A percentile compares a stretch with the other conserved stretches of the same genome.
phyloP scores from a whole-genome alignment of 2,329 filamentous ascomycete species.

The Hypoxylon sp. region DNA sequence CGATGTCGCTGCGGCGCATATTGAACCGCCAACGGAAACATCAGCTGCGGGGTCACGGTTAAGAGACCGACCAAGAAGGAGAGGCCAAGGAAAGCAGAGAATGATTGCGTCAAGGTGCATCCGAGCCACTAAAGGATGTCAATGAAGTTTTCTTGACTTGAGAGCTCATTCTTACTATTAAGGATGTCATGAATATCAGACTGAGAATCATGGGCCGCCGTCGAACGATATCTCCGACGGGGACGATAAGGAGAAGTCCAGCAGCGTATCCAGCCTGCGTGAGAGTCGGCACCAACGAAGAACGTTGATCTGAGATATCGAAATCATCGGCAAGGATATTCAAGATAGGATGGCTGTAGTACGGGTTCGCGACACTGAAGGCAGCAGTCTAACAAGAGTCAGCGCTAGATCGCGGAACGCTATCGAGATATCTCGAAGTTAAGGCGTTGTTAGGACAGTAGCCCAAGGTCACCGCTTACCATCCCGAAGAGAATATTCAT shows the following conservation, averaged over 20 bases:
- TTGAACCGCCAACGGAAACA: slow-evolving; percentile 86
- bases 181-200: slow-evolving; percentile 77
- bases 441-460: background rate
- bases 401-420: slow-evolving; percentile 1
- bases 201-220: slow-evolving; percentile 78
- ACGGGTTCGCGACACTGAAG: slow-evolving; percentile 84
- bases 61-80: slow-evolving; percentile 83
- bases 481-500: slow-evolving; percentile 52
- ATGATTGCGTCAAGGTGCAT: slow-evolving; percentile 76
- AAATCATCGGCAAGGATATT: slow-evolving; percentile 82
- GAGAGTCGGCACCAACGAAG: slow-evolving; percentile 78
- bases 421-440: background rate
- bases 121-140: slow-evolving; percentile 70
- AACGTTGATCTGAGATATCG: slow-evolving; percentile 76
- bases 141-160: background rate
- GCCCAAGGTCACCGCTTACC: slow-evolving; percentile 49
- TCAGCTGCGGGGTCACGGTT: slow-evolving; percentile 83
- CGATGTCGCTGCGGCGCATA: slow-evolving; percentile 78
- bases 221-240: slow-evolving; percentile 78
- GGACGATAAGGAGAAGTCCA: slow-evolving; percentile 81
- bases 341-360: slow-evolving; percentile 85
- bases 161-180: slow-evolving; percentile 66
- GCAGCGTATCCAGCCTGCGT: slow-evolving; percentile 85
- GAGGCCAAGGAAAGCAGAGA: slow-evolving; percentile 75
- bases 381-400: slow-evolving; percentile 62